Evolutionary conservation across 805 yeast species (phyloP).

Genomic region (Lipomyces orientalis): DNA sequence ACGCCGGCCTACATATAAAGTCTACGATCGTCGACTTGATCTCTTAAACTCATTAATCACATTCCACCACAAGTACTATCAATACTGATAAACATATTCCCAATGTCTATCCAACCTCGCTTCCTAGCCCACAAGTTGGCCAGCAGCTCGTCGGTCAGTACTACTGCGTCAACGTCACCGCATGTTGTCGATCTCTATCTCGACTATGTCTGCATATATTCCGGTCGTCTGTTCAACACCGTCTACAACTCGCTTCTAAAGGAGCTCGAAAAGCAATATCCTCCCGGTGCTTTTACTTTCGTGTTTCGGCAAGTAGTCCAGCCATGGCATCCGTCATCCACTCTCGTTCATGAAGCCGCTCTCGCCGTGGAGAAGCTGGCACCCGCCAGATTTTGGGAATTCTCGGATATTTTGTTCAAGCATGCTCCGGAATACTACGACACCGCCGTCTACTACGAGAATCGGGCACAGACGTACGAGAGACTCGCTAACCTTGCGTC

Average conservation of each 20-base stretch:
- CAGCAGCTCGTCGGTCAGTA: conserved; percentile 13
- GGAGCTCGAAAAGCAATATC: conserved; percentile 51
- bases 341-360: conserved; percentile 70
- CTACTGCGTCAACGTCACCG: conserved; percentile 20
- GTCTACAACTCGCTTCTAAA: conserved; percentile 62
- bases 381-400: conserved; percentile 62
- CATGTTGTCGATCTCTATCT: conserved; percentile 65
- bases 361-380: conserved; percentile 65
- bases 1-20: neutral
- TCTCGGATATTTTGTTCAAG: conserved; percentile 61
- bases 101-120: conserved; percentile 37
- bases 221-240: conserved; percentile 66
- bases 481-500: conserved; percentile 58
- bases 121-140: conserved; percentile 32
- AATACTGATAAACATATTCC: neutral
- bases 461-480: conserved; percentile 62
- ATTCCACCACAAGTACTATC: neutral
- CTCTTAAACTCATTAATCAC: no score
- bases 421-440: conserved; percentile 65
- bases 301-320: conserved; percentile 77
- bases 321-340: conserved; percentile 87
- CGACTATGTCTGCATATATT: conserved; percentile 81
- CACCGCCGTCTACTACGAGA: conserved; percentile 57
- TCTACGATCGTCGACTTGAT: neutral
- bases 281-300: conserved; percentile 58